Percentiles rank a stretch among this genome's conserved stretches.
Conservation (phyloP, 2,329 filamentous ascomycete species). For the Aspergillus novoparasiticus region DNA sequence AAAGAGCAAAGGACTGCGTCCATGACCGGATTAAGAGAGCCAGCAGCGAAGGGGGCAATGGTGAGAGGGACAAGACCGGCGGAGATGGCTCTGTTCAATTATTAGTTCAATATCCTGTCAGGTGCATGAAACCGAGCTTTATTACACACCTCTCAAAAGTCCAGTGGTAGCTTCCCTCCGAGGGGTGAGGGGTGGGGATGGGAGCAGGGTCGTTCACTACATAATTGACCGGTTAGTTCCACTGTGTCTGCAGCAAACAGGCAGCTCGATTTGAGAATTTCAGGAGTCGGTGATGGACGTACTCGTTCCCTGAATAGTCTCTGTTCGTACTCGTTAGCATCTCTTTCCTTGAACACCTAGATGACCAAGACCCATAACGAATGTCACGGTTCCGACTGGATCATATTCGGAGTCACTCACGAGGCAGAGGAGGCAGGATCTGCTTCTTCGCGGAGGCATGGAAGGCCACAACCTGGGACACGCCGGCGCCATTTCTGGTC, state of each 20-base stretch:
- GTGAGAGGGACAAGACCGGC: constrained; percentile 82
- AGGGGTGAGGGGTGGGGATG: constrained; percentile 70
- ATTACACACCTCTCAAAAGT: constrained; percentile 75
- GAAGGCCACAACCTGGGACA: constrained; percentile 72
- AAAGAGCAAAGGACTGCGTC: constrained; percentile 84
- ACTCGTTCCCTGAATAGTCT: constrained; percentile 75
- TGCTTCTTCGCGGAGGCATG: constrained; percentile 76
- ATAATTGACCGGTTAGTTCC: constrained; percentile 17
- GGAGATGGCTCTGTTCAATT: constrained; percentile 65
- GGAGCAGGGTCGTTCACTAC: constrained; percentile 83
- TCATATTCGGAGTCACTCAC: constrained; percentile 56
- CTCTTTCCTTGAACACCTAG: not conserved
- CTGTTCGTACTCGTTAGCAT: constrained; percentile 57
- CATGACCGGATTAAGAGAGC: constrained; percentile 83
- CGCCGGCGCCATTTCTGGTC: constrained; percentile 36
- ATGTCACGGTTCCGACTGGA: not conserved
- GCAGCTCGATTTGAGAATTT: not conserved
- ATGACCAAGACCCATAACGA: not conserved
- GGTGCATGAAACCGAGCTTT: not conserved
- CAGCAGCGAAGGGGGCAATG: constrained; percentile 87
- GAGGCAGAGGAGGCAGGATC: constrained; percentile 82
- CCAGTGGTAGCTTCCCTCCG: constrained; percentile 98
- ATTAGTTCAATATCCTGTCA: constrained; percentile 8
- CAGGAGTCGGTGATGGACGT: constrained; percentile 37
- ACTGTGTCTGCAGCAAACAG: not conserved